Evolutionary conservation across 352 stramenopile species (phyloP).

Genomic region (Phytophthora idaei): DNA sequence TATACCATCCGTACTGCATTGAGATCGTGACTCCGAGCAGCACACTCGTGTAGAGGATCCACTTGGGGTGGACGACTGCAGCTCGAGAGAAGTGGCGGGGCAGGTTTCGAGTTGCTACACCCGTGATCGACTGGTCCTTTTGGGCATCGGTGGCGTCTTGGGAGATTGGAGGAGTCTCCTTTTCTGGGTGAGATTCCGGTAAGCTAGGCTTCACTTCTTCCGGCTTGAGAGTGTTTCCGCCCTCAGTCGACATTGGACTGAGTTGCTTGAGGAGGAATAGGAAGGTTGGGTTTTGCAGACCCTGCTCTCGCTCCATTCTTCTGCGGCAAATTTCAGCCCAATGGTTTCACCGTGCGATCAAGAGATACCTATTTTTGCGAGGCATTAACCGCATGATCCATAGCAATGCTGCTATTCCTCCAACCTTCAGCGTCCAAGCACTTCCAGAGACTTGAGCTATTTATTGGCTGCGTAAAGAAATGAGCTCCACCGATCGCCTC

Average conservation of each 20-base stretch:
- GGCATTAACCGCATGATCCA: neutral
- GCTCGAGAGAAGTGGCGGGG: slow-evolving; percentile 25
- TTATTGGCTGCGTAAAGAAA: slow-evolving; percentile 26
- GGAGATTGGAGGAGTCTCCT: neutral
- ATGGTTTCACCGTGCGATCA: slow-evolving; percentile 13
- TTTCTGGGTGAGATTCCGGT: neutral
- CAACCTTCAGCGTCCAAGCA: neutral
- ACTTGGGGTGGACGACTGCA: slow-evolving; percentile 31
- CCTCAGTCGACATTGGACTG: slow-evolving; percentile 19
- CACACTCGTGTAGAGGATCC: slow-evolving; percentile 39
- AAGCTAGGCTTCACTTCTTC: slow-evolving; percentile 23
- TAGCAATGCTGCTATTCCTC: neutral
- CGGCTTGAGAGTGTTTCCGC: slow-evolving; percentile 11
- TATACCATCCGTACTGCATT: slow-evolving; percentile 49
- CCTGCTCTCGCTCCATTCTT: too few relatives aligned
- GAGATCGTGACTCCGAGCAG: slow-evolving; percentile 22
- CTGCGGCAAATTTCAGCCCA: too few relatives aligned
- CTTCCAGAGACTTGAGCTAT: slow-evolving; percentile 11
- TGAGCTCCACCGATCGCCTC: slow-evolving; percentile 16
- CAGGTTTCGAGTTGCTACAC: slow-evolving; percentile 24
- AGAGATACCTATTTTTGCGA: slow-evolving; percentile 21
- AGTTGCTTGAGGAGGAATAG: slow-evolving; percentile 7
- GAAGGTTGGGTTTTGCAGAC: slow-evolving; percentile 20
- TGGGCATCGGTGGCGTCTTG: neutral
- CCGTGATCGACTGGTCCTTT: slow-evolving; percentile 11